Evolutionary conservation across 805 yeast species (phyloP).

Genomic region (Metschnikowia vanudenii): DNA sequence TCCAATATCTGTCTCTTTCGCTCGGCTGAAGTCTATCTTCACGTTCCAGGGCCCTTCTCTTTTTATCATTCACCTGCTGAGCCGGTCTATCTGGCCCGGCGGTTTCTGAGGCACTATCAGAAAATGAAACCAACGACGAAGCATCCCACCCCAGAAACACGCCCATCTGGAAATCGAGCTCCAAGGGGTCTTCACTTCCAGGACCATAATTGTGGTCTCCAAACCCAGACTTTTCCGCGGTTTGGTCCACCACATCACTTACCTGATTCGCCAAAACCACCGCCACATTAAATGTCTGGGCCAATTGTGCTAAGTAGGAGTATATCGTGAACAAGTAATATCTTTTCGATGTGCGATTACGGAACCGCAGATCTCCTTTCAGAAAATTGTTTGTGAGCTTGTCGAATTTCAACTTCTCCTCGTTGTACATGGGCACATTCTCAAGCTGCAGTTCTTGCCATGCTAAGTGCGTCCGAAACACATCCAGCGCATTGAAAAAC

Average conservation of each 20-base stretch:
- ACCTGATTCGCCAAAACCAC: constrained; percentile 79
- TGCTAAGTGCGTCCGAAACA: constrained; percentile 10
- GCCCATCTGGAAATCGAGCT: constrained; percentile 64
- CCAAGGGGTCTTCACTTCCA: constrained; percentile 30
- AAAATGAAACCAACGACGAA: background rate
- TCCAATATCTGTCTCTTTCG: no score
- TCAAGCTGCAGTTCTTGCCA: constrained; percentile 16
- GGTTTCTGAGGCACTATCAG: background rate
- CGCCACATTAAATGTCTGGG: constrained; percentile 50
- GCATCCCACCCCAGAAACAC: constrained; percentile 75
- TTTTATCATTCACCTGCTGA: no score
- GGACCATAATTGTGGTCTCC: background rate
- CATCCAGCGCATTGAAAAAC: constrained; percentile 23
- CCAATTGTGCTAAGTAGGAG: constrained; percentile 48
- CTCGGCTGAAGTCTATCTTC: background rate
- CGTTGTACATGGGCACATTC: constrained; percentile 7
- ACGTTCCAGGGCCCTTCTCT: background rate
- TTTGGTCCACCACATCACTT: constrained; percentile 46
- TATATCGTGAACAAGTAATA: constrained; percentile 44
- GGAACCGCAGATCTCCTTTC: constrained; percentile 12
- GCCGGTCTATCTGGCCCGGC: background rate
- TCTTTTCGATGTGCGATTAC: constrained; percentile 39
- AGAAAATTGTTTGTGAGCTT: constrained; percentile 23
- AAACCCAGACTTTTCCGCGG: background rate
- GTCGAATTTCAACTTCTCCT: constrained; percentile 27